A percentile compares a stretch with the other conserved stretches of the same genome.
Conservation (phyloP, 2,329 filamentous ascomycete genomes). For the Hypoxylon rubiginosum region DNA sequence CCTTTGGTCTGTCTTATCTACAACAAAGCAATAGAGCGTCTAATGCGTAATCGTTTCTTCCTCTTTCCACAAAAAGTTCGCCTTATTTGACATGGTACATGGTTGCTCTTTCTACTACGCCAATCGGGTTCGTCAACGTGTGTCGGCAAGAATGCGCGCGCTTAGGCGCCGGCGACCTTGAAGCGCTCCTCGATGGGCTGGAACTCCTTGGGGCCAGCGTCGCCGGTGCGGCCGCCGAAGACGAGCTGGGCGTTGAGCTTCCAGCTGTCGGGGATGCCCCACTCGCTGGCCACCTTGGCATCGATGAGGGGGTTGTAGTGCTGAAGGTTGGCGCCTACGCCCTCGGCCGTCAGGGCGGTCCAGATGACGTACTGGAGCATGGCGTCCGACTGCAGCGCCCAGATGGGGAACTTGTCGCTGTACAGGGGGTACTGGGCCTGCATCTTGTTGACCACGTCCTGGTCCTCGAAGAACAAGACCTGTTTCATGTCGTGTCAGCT, state of each 20-base stretch:
- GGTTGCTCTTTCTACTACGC: not conserved
- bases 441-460: conserved; percentile 72
- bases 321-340: conserved; percentile 89
- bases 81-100: not conserved
- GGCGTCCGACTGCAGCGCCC: conserved; percentile 81
- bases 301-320: conserved; percentile 94
- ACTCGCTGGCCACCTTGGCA: conserved; percentile 75
- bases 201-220: conserved; percentile 73
- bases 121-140: not conserved
- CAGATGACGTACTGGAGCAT: conserved; percentile 88
- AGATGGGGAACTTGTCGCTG: conserved; percentile 83
- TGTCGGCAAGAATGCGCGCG: not conserved
- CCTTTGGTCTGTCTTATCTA: not conserved
- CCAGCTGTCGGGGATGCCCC: conserved; percentile 80
- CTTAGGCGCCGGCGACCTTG: conserved; percentile 71
- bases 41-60: not conserved
- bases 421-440: conserved; percentile 79
- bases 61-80: not conserved
- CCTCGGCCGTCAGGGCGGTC: conserved; percentile 85
- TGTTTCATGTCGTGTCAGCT: conserved; percentile 46
- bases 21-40: not conserved
- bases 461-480: conserved; percentile 90
- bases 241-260: conserved; percentile 86
- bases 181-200: conserved; percentile 75
- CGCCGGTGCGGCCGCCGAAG: conserved; percentile 75